Base-by-base conservation (phyloP, 768 basidiomycete species). In the Macrolepiota albuminosa region DNA sequence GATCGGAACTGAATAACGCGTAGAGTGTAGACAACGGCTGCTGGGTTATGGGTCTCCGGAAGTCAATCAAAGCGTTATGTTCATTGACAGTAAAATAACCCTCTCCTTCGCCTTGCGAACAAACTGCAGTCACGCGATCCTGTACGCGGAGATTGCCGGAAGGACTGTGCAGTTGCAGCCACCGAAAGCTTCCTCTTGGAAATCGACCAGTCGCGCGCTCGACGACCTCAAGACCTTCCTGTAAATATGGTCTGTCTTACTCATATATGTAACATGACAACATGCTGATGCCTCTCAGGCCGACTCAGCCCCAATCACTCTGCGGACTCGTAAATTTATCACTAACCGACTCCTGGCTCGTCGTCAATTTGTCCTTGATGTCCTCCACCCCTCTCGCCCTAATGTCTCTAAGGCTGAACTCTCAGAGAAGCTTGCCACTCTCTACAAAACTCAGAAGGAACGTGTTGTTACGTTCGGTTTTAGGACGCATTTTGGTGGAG, bases 311-410 rank as follows among this genome's bases (percentile, higher is more conserved):
- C 88, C 95, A 61, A 83, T 99, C 67, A 99, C 97, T 66, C 84
- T 99, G 73, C 93, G 97, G 70, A 97, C 97, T 57, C 91, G 95
- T 76, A 98, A 99, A 83, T 98, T 98, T 82, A 91, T 98, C 77
- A 97, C 95, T 73, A 99, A 99, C 85, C 93, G 95, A 62, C 90
- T 99, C 65, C 81, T 99, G 54, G 87, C 91, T 67, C 91, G 97
- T 68, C 91, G 93, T 71, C 97, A 98, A 83, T 95, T 98, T 71
- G 84, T 98, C 67, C 83, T 98, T 66, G 94, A 95, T 67, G 84
- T 96, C 67, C 86, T 97, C 67, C 97, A 99, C 79, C 96, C 96
- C n/a, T 88, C 85, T 58, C 91, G 95, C 59, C 76, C 97, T 62
- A 98, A 95, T 74, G 92, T 98, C 72, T 88, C 96, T 70, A 93